Evolutionary conservation across 495 filamentous ascomycete species (phyloP).

Genomic region (Trichodelitschia bisporula): DNA sequence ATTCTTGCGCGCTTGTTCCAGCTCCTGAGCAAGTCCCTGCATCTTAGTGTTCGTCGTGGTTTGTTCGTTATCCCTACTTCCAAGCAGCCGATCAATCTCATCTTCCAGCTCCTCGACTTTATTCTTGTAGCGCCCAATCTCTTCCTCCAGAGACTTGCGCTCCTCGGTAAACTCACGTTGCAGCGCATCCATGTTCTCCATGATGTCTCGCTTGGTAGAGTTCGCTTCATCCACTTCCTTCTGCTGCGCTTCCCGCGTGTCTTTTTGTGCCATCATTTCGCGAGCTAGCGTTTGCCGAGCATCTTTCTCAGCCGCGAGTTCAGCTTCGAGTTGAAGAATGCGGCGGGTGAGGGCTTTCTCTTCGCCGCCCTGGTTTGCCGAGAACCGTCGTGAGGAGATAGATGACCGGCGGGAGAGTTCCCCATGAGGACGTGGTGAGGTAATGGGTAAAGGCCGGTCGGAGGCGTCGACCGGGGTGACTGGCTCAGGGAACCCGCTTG

Average conservation of each 20-base stretch:
- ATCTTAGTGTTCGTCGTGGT: slow-evolving; percentile 40
- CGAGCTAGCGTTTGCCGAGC: slow-evolving; percentile 27
- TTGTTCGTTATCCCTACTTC: slow-evolving; percentile 56
- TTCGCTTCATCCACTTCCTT: slow-evolving; percentile 54
- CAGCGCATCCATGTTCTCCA: slow-evolving; percentile 81
- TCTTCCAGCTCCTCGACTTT: slow-evolving; percentile 74
- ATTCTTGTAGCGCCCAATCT: slow-evolving; percentile 47
- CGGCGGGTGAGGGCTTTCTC: slow-evolving; percentile 39
- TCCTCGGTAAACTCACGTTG: slow-evolving; percentile 74
- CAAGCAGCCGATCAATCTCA: slow-evolving; percentile 64
- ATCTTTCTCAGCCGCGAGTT: slow-evolving; percentile 35
- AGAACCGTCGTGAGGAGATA: slow-evolving; percentile 37
- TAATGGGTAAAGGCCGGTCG: no score
- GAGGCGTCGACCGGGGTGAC: not conserved
- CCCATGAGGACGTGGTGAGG: slow-evolving; percentile 22
- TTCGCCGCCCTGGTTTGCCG: slow-evolving; percentile 37
- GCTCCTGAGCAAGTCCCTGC: slow-evolving; percentile 40
- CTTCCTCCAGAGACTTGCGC: slow-evolving; percentile 50
- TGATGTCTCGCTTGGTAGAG: slow-evolving; percentile 79
- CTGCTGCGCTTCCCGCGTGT: slow-evolving; percentile 23
- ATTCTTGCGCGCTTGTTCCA: slow-evolving; percentile 33
- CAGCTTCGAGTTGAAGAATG: slow-evolving; percentile 58
- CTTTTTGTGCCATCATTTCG: slow-evolving; percentile 28
- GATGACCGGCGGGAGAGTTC: slow-evolving; percentile 34
- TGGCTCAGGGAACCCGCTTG: slow-evolving; percentile 9